Conservation (phyloP, 352 stramenopile genomes). For the Detonula confervacea region DNA sequence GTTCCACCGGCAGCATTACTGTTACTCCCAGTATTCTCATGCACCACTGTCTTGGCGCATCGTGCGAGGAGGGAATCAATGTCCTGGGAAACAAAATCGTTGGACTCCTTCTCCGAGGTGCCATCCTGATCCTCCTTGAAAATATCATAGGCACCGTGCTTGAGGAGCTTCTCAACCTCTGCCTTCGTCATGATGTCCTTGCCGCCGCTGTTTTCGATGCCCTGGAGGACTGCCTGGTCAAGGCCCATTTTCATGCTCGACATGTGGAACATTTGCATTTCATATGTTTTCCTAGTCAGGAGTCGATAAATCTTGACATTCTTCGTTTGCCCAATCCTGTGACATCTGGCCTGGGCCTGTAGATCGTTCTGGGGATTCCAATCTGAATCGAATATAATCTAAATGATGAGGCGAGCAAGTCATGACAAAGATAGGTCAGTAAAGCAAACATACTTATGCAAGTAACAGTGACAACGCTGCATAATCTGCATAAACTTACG, state of each 20-base stretch:
- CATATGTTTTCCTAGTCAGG: conserved; percentile 98
- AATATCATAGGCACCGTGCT: conserved; percentile 96
- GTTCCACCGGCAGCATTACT: conserved; percentile 78
- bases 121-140: conserved; percentile 95
- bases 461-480: background rate
- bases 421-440: conserved; percentile 10
- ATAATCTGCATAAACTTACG: no score
- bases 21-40: conserved; percentile 81
- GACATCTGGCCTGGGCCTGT: conserved; percentile 82
- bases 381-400: conserved; percentile 86
- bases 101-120: conserved; percentile 92
- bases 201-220: conserved; percentile 90
- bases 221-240: conserved; percentile 97
- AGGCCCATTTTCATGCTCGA: conserved; percentile 97
- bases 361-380: conserved; percentile 98
- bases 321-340: conserved; percentile 99
- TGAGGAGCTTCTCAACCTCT: conserved; percentile 96
- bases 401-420: conserved; percentile 2
- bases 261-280: conserved; percentile 99
- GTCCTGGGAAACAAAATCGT: conserved; percentile 89
- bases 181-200: conserved; percentile 85
- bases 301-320: conserved; percentile 87
- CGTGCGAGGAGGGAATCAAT: conserved; percentile 94
- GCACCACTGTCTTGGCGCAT: conserved; percentile 83
- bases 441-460: conserved; percentile 96